phyloP scores from a whole-genome alignment of 805 yeast species.

The Phaffomyces thermotolerans region DNA sequence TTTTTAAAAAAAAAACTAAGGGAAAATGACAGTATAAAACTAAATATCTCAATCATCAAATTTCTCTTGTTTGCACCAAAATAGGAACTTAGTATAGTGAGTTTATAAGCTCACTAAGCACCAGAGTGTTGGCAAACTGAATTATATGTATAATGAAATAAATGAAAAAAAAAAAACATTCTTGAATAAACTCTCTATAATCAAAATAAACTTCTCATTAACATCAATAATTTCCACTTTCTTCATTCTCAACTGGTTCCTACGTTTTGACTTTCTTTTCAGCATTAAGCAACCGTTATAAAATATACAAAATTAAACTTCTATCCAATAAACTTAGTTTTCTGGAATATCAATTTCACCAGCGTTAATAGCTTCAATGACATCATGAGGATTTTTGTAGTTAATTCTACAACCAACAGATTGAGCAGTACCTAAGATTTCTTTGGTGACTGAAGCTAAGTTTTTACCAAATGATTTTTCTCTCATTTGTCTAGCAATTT shows the following conservation, averaged over 20 bases:
- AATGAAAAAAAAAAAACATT: not conserved
- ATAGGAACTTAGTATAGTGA: conserved; percentile 71
- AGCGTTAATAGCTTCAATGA: conserved; percentile 96
- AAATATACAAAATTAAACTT: conserved; percentile 18
- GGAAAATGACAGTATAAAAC: not conserved
- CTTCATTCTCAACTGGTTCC: not conserved
- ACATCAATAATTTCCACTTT: no score
- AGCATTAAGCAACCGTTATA: conserved; percentile 18
- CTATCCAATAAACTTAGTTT: conserved; percentile 40
- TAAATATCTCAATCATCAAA: conserved; percentile 34
- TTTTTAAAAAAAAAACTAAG: no score
- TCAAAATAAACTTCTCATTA: no score
- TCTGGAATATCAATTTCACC: conserved; percentile 95
- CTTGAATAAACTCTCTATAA: not conserved
- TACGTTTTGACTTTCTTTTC: not conserved
- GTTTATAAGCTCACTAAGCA: conserved; percentile 42
- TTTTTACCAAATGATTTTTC: conserved; percentile 97
- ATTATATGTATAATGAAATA: conserved; percentile 6
- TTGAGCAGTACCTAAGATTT: conserved; percentile 99
- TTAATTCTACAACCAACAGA: conserved; percentile 99
- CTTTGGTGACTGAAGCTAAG: conserved; percentile 95
- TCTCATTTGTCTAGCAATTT: conserved; percentile 96
- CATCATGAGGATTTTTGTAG: conserved; percentile 98
- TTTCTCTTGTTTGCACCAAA: conserved; percentile 82
- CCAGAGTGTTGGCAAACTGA: conserved; percentile 92